Evolutionary conservation across 1,284 basidiomycete genomes (phyloP), one percentile per base, ranked within the genome.

Genomic region (Flammula alnicola): DNA sequence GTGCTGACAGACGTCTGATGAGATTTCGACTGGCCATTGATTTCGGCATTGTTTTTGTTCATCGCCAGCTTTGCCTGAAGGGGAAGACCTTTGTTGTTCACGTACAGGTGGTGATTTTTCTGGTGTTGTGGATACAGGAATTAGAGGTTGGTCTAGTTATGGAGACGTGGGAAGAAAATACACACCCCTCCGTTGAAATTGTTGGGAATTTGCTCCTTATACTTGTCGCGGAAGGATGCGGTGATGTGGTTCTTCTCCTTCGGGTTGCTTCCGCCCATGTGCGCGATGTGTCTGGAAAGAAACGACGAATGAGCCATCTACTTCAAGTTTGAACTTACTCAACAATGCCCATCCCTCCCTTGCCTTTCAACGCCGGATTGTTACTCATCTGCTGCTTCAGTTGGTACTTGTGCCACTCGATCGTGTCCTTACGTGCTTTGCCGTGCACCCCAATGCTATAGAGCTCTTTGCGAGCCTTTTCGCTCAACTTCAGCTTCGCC

Each of bases 161-260:
- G n/a, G n/a, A n/a, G n/a, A n/a, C n/a, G n/a, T n/a, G n/a, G n/a
- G n/a, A n/a, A n/a, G n/a, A n/a, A n/a, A n/a, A n/a, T n/a, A n/a
- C n/a, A 1, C 20, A 31, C 12, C 40, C 20, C 8, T 42, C 29
- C 26, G 40, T 42, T 42, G 29, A 29, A 31, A 10, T n/a, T 42
- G n/a, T 42, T 42, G 10, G 6, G 9, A n/a, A 42, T 30, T 8
- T 27, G 7, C n/a, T 42, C 12, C n/a, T 27, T 29, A 16, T 42
- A 7, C 25, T 42, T 27, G 40, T 42, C 40, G 25, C n/a, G 20
- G 25, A 42, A 42, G 12, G 40, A 42, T 10, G 40, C 40, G 20
- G 48, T 50, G 41, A 50, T 44, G 27, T 50, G 48, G 17, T 44
- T 44, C 17, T 31, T 37, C 48, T 44, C 48, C 22, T 44, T 50